These are phyloP conservation scores for Telfairia occidentalis DNA, from an alignment of 331 rosid genomes.

Conservation along the genomic window DNA sequence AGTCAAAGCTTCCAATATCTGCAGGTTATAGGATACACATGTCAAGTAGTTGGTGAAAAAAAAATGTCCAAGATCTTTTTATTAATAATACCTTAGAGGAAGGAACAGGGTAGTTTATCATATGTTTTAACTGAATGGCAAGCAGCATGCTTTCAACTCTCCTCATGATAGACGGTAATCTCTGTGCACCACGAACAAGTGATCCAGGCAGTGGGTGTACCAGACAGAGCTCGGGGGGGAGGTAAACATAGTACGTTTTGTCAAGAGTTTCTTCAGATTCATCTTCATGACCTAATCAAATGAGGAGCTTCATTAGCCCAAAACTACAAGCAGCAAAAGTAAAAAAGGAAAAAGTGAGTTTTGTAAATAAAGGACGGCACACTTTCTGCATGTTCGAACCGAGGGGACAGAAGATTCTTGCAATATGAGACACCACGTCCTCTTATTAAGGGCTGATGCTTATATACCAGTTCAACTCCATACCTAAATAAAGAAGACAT, in stretches of 20 bases:
- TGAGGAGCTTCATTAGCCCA: slow-evolving; percentile 15
- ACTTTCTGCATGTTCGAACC: slow-evolving; percentile 88
- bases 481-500: slow-evolving; percentile 49
- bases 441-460: slow-evolving; percentile 83
- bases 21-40: slow-evolving; percentile 15
- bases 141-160: slow-evolving; percentile 98
- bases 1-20: slow-evolving; percentile 98
- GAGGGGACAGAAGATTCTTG: slow-evolving; percentile 93
- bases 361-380: slow-evolving; percentile 10
- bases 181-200: slow-evolving; percentile 96
- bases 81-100: slow-evolving; percentile 45
- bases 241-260: slow-evolving; percentile 90
- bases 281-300: slow-evolving; percentile 47
- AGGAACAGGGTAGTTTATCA: slow-evolving; percentile 59
- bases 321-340: slow-evolving; percentile 1
- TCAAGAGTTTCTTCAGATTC: slow-evolving; percentile 76
- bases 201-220: slow-evolving; percentile 91
- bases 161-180: slow-evolving; percentile 97
- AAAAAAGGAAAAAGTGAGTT: slow-evolving; percentile 6
- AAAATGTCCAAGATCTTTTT: not conserved
- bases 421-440: slow-evolving; percentile 99
- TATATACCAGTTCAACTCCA: slow-evolving; percentile 84
- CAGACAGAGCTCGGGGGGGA: slow-evolving; percentile 89
- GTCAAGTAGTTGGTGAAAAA: not conserved
- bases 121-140: slow-evolving; percentile 67